Evolutionary conservation across 2,329 filamentous ascomycete genomes (phyloP).

Genomic region (Penicillium sp.): DNA sequence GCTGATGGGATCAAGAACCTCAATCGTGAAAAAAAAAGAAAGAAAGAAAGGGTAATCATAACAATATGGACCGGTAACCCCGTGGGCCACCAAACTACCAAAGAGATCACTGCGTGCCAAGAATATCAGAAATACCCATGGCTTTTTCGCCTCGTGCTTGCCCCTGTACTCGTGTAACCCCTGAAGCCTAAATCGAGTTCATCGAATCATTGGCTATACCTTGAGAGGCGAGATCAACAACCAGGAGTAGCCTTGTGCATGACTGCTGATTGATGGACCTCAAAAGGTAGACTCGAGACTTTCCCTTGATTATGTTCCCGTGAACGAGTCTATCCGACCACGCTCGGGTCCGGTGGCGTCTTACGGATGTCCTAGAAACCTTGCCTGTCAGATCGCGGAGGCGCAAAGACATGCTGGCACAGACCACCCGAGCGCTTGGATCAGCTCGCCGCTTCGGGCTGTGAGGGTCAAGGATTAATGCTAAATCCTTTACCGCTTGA

Average conservation of each 20-base stretch:
- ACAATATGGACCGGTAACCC: constrained; percentile 27
- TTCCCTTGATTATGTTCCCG: constrained; percentile 18
- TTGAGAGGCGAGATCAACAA: constrained; percentile 3
- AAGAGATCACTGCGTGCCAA: constrained; percentile 10
- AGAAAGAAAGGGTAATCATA: constrained; percentile 21
- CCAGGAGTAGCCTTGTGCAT: constrained; percentile 15
- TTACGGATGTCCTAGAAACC: constrained; percentile 30
- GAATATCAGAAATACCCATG: constrained; percentile 3
- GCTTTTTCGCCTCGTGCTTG: constrained; percentile 8
- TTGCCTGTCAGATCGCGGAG: constrained; percentile 27
- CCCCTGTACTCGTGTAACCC: constrained; percentile 8
- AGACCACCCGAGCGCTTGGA: constrained; percentile 25
- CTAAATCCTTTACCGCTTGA: constrained; percentile 60
- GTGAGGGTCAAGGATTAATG: constrained; percentile 23
- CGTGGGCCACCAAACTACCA: constrained; percentile 10
- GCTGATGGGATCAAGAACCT: constrained; percentile 13
- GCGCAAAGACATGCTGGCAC: constrained; percentile 16
- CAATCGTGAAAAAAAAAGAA: constrained; percentile 4
- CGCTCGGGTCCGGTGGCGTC: constrained; percentile 23
- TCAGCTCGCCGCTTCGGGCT: constrained; percentile 29
- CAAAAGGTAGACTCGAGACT: constrained; percentile 8
- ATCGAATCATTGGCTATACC: constrained; percentile 12
- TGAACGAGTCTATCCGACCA: constrained; percentile 23
- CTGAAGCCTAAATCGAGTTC: constrained; percentile 17
- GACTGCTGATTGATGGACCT: constrained; percentile 4